Evolutionary conservation across 176 grass and related monocot genomes (phyloP), one percentile per base, ranked within the genome.

Genomic region (Triticum aestivum): DNA sequence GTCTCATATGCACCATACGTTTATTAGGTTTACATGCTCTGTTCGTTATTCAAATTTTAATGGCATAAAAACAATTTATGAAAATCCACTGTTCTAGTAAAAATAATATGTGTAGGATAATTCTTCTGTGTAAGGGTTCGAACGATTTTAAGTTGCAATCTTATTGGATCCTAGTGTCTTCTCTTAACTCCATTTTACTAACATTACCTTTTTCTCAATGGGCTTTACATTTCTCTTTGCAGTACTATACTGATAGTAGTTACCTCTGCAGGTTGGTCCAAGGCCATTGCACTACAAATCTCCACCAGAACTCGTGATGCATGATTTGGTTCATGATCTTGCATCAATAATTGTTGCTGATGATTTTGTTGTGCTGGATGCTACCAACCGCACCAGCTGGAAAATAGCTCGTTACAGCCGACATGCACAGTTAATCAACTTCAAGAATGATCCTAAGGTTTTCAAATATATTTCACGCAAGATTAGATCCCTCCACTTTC

Each of bases 271-370:
- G 59, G 59, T 61, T 61, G 9, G 8, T 61, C 8, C 21, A 61
- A 61, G 59, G 23, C 8, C 59, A 54, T 45, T 63, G 44, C 15
- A 69, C 41, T 8, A 11, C 42, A 72, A 64, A 6, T 3, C 10
- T 69, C 42, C 64, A 2, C 1, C 1, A 2, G n/a, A 35, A 12
- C 2, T 83, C 3, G 61, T 35, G 9, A 88, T 94, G 73, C 89
- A 93, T 69, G 80, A 88, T 47, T 81, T 93, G 24, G 84, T 93
- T 8, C 45, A 94, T 81, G 89, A 91, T 20, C 84, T 91, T 71
- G 92, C 75, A 30, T 72, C 17, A 33, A 29, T 21, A 72, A 70
- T 94, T 65, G 75, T 54, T 71, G 29, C 20, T 0, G 52, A 91
- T 39, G 92, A 94, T 58, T 30, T 81, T 14, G 15, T 32, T 35